Evolutionary conservation across 2,329 filamentous ascomycete species (phyloP), one percentile per base, ranked within the genome.

Genomic region (Hypoxylon sp.): DNA sequence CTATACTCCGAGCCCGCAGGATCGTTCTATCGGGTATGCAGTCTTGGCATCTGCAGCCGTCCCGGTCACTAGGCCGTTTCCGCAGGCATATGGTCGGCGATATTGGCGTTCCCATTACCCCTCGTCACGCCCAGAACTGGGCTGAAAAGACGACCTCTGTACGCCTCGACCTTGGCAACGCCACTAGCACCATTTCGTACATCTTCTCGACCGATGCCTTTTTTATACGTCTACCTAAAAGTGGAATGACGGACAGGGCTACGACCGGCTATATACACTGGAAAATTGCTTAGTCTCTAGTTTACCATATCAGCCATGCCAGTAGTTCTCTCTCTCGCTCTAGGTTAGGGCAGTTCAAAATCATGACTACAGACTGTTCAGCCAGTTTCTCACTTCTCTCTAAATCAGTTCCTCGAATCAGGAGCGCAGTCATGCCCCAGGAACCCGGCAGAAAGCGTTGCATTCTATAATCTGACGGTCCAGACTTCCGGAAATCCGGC

Each of bases 401-500:
- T 48, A 22, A 42, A n/a, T 17, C 27, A 2, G 25, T 42, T 57
- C 31, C 54, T 54, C 53, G 42, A 40, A 64, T 61, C 53, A 51
- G 8, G 40, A 10, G 17, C 54, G 11, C 40, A 17, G 44, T 61
- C 44, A 64, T 25, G 30, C 25, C 42, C 65, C 59, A 61, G 62
- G 55, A 71, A 66, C 61, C 60, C 50, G 65, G 58, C 27, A n/a
- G 37, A 37, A 48, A 51, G 58, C 25, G 68, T 68, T 61, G 20
- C 68, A 68, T 70, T 51, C 44, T 35, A 35, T 30, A 60, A 63
- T 65, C 61, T 66, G 49, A 53, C 65, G 68, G 68, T 65, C 60
- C 50, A 68, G 22, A 55, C 46, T 62, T 65, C 68, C 68, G 68
- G 61, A 60, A 60, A 27, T 58, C 68, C 68, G 61, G 44, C 62